These are phyloP conservation scores for Misopates orontium DNA, from an alignment of 257 asterid genomes.

Conservation along the genomic window DNA sequence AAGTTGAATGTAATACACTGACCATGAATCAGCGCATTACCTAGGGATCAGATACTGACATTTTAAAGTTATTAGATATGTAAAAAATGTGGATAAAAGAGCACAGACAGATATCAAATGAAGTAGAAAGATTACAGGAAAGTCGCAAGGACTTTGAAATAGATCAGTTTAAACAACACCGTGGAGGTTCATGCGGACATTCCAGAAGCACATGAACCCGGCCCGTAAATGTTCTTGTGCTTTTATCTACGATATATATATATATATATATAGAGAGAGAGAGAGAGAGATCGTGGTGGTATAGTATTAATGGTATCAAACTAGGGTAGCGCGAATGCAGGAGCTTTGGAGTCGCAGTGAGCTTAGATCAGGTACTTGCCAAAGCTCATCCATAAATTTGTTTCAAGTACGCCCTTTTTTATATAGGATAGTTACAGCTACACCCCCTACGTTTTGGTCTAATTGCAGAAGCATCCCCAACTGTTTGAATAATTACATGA, in stretches of 20 bases:
- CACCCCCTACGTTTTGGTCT: no score
- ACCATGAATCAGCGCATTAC: neutral
- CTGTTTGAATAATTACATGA: no score
- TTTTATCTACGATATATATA: no score
- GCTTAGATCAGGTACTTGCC: neutral
- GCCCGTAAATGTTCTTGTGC: no score
- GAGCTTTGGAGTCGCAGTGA: neutral
- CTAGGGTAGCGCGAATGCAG: neutral
- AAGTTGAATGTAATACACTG: neutral
- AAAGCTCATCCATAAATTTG: no score
- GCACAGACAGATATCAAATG: neutral
- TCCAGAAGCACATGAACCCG: neutral
- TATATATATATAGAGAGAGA: no score
- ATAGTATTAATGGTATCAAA: neutral
- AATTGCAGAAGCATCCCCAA: no score
- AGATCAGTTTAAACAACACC: neutral
- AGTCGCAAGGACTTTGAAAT: neutral
- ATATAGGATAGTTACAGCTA: no score
- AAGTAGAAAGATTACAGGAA: neutral
- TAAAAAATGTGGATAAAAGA: conserved; percentile 1
- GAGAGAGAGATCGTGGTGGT: no score
- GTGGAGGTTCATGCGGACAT: neutral
- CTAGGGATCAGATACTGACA: neutral
- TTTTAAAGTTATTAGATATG: neutral
- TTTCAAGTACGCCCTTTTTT: neutral